Conservation (phyloP, 1,284 basidiomycete species). For the Austroboletus niveus region DNA sequence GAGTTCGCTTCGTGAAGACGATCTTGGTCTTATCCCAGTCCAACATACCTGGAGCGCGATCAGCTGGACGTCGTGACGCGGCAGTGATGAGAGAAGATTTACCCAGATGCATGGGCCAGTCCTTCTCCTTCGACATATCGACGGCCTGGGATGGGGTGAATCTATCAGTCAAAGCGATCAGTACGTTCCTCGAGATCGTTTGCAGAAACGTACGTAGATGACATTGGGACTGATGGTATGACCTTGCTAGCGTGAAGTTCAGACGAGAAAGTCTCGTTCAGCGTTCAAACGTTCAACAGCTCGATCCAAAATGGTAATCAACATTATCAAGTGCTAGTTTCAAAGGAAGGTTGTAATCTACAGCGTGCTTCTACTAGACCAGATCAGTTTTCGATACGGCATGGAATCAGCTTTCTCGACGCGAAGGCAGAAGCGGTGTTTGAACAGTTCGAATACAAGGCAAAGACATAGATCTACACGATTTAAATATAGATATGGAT, state of each 20-base stretch:
- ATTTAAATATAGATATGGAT: conserved; percentile 9
- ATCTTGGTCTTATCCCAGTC: conserved; percentile 73
- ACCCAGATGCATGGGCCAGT: conserved; percentile 68
- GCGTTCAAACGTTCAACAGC: too few species aligned
- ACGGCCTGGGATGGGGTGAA: conserved; percentile 56
- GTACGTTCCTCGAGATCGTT: not conserved
- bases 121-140: conserved; percentile 62
- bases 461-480: conserved; percentile 3
- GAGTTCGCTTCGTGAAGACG: conserved; percentile 68
- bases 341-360: too few species aligned
- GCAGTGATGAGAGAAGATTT: conserved; percentile 13
- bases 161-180: conserved; percentile 35
- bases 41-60: conserved; percentile 53
- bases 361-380: too few species aligned
- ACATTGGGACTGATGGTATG: conserved; percentile 12
- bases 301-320: not conserved
- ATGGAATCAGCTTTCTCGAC: not conserved
- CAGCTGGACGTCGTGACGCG: not conserved
- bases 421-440: not conserved
- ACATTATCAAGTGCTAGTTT: too few species aligned
- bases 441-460: not conserved
- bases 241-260: not conserved
- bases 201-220: conserved; percentile 26
- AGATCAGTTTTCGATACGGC: too few species aligned
- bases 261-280: not conserved